These are phyloP conservation scores for Beauveria australis DNA, from an alignment of 2,329 filamentous ascomycete genomes.

Conservation along the genomic window DNA sequence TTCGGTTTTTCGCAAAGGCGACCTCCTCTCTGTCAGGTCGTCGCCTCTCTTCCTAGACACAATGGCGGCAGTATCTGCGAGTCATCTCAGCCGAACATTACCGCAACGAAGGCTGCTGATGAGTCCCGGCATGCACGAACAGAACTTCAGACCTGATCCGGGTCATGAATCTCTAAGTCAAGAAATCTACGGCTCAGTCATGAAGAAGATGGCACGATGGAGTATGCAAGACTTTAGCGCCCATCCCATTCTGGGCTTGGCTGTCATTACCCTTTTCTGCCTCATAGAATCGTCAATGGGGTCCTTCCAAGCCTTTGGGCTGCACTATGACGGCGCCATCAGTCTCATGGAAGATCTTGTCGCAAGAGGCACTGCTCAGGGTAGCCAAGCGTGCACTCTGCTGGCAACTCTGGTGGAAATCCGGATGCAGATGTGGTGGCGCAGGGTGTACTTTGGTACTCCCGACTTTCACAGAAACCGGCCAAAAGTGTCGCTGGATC, in stretches of 20 bases:
- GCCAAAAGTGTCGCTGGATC: not conserved
- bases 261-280: slow-evolving; percentile 16
- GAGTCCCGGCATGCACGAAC: not conserved
- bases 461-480: slow-evolving; percentile 11
- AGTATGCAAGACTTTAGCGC: slow-evolving; percentile 8
- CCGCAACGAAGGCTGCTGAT: slow-evolving; percentile 5
- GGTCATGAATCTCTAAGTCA: slow-evolving; percentile 11
- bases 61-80: slow-evolving; percentile 8
- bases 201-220: slow-evolving; percentile 12
- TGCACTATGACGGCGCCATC: slow-evolving; percentile 12
- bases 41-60: not conserved
- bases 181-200: slow-evolving; percentile 10
- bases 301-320: slow-evolving; percentile 14
- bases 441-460: slow-evolving; percentile 16
- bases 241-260: slow-evolving; percentile 5
- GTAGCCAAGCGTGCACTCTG: not conserved
- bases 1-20: not conserved
- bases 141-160: slow-evolving; percentile 6
- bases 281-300: slow-evolving; percentile 18
- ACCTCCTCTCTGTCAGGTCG: not conserved
- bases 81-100: slow-evolving; percentile 9
- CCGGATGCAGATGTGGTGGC: slow-evolving; percentile 19
- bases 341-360: not conserved
- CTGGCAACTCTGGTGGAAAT: slow-evolving; percentile 14
- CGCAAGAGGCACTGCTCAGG: not conserved